Evolutionary conservation across 2,329 filamentous ascomycete genomes (phyloP), one percentile per base, ranked within the genome.

Genomic region (Paraphaeosphaeria sporulosa): DNA sequence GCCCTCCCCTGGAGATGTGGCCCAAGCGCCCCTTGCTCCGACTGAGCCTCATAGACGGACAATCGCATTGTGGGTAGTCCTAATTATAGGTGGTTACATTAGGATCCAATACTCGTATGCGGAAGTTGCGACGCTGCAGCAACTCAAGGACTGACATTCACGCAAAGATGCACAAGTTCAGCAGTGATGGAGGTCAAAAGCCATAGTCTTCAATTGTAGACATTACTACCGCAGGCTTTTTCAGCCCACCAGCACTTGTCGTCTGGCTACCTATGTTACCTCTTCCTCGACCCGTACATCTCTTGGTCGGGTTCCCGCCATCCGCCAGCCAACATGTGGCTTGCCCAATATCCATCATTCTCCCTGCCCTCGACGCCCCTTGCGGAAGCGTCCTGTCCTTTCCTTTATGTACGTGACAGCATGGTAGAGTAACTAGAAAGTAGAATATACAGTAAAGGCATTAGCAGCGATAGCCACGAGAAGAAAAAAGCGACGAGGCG

Each of bases 371-470:
- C 48, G 49, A 27, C n/a, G 46, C 23, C 47, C 13, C 34, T 38
- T 30, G 27, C n/a, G 23, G 15, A 42, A 5, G 40, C 57, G 38
- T 25, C 34, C 50, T 61, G 25, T 54, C 44, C 25, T 46, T 30
- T 55, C 46, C 59, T 48, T n/a, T 71, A 72, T 71, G 50, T 73
- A 73, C 69, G 65, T 71, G 60, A 67, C 62, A 68, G 63, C 67
- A 68, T 66, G 55, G 61, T 40, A 61, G 58, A 63, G 62, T 61
- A 62, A 63, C 47, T 61, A 63, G 38, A 64, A 69, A 70, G 63
- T 71, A 71, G 59, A 69, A 61, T 50, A 61, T 55, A 54, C 42
- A 55, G 52, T 57, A 61, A 58, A 59, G 63, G 63, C 56, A 69
- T 61, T 70, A 69, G 57, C 43, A 58, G 62, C 56, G 58, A 57